Evolutionary conservation across 2,329 filamentous ascomycete species (phyloP).

Genomic region (Phialophora macrospora): DNA sequence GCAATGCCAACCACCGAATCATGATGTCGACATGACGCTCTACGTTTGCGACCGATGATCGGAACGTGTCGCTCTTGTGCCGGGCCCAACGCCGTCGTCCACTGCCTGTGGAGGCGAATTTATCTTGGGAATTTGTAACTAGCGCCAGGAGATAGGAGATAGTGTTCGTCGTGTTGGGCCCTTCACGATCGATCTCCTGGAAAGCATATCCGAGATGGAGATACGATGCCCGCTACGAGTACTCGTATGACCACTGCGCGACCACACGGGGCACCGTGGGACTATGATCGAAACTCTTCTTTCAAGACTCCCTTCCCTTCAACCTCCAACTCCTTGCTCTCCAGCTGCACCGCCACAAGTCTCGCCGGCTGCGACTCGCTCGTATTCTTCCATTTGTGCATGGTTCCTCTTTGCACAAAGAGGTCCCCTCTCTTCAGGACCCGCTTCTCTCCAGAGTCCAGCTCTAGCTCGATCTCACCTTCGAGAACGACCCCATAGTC

Average conservation of each 20-base stretch:
- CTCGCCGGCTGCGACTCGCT: constrained; percentile 37
- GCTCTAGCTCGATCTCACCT: constrained; percentile 56
- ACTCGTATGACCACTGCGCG: no score
- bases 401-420: constrained; percentile 33
- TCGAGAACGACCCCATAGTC: constrained; percentile 62
- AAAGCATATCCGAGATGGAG: not conserved
- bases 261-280: not conserved
- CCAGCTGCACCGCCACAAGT: constrained; percentile 35
- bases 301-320: constrained; percentile 28
- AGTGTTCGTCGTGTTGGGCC: not conserved
- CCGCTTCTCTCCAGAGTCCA: constrained; percentile 57
- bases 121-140: not conserved
- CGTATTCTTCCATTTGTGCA: constrained; percentile 46
- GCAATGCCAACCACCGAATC: not conserved
- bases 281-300: constrained; percentile 18
- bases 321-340: constrained; percentile 26
- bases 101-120: not conserved
- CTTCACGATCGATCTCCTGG: no score
- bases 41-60: constrained; percentile 1
- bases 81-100: not conserved
- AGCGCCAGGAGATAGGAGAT: not conserved
- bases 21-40: constrained; percentile 5
- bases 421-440: constrained; percentile 55
- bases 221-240: not conserved
- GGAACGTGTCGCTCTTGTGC: not conserved